These are phyloP conservation scores for Westerdykella aurantiaca DNA, from an alignment of 2,329 filamentous ascomycete species.

Conservation along the genomic window DNA sequence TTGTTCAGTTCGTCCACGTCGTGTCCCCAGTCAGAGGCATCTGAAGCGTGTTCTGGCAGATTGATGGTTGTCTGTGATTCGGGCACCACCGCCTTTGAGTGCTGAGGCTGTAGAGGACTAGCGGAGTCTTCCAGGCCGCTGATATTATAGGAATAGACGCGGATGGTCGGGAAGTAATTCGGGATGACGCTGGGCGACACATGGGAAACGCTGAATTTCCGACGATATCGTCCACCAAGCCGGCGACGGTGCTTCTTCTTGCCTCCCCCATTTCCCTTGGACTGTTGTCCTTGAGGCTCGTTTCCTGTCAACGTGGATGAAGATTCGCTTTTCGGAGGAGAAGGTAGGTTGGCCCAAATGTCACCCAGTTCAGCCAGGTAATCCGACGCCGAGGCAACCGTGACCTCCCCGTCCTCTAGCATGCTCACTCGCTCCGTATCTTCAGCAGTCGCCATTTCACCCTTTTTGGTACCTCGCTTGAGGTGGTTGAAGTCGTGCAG, in stretches of 20 bases:
- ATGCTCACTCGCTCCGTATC: conserved; percentile 43
- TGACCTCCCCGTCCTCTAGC: conserved; percentile 48
- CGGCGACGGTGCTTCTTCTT: conserved; percentile 55
- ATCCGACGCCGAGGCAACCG: conserved; percentile 61
- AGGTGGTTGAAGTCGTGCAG: conserved; percentile 79
- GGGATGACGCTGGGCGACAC: conserved; percentile 86
- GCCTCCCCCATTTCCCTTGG: conserved; percentile 6
- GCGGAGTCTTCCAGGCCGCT: conserved; percentile 59
- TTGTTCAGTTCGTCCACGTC: conserved; percentile 40
- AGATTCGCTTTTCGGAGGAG: conserved; percentile 10
- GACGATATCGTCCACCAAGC: conserved; percentile 74
- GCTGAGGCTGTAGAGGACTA: conserved; percentile 4
- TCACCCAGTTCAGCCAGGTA: conserved; percentile 75
- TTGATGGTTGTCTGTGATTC: conserved; percentile 7
- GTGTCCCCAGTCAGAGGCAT: conserved; percentile 34
- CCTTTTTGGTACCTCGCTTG: conserved; percentile 50
- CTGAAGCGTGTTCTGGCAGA: conserved; percentile 5
- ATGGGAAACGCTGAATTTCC: conserved; percentile 76
- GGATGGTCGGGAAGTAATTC: conserved; percentile 82
- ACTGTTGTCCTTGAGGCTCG: background rate
- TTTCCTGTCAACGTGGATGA: no score
- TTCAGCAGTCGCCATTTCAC: conserved; percentile 36
- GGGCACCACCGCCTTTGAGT: background rate
- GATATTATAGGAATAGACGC: conserved; percentile 94
- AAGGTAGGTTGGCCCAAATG: conserved; percentile 71